phyloP scores from a whole-genome alignment of 345 rosid genomes.

The Adansonia digitata region DNA sequence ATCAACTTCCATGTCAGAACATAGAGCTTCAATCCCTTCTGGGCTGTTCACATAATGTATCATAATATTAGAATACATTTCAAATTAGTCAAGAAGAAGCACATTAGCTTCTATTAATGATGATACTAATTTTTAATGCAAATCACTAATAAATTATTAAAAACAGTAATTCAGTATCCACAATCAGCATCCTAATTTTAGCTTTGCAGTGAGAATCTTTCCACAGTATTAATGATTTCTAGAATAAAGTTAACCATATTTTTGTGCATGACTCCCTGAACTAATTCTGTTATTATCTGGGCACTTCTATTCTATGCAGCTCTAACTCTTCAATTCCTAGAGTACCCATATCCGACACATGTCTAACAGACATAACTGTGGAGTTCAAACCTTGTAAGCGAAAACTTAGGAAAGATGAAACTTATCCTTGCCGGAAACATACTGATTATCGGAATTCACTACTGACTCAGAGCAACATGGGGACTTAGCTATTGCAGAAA shows the following conservation, averaged over 20 bases:
- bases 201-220: not conserved
- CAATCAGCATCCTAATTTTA: not conserved
- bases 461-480: not conserved
- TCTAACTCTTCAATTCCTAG: not conserved
- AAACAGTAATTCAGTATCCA: not conserved
- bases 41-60: conserved; percentile 53
- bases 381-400: not conserved
- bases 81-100: not conserved
- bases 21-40: conserved; percentile 85
- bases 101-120: not conserved
- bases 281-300: not conserved
- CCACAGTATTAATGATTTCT: not conserved
- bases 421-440: not conserved
- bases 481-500: not conserved
- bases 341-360: not conserved
- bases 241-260: not conserved
- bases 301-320: not conserved
- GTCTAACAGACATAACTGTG: not conserved
- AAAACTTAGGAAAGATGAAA: not conserved
- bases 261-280: not conserved
- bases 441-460: not conserved
- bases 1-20: conserved; percentile 80
- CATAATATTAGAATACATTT: conserved; percentile 18
- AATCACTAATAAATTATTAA: not conserved
- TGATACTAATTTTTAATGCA: not conserved